phyloP scores from a whole-genome alignment of 768 basidiomycete species.

The Cystobasidium ongulense region DNA sequence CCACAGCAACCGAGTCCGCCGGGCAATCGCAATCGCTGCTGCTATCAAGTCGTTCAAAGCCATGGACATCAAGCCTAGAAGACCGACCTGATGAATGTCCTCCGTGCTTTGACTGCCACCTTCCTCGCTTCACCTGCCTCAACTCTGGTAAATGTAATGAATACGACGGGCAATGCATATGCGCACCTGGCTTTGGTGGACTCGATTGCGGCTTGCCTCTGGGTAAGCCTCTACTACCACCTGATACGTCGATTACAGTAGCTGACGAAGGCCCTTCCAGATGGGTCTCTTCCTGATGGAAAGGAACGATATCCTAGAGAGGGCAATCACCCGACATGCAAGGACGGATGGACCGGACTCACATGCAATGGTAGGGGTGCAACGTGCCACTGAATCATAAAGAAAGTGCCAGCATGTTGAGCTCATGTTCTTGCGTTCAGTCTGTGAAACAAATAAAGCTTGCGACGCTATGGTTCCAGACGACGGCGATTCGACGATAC shows the following conservation, averaged over 20 bases:
- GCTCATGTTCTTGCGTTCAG: constrained; percentile 48
- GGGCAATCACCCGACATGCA: constrained; percentile 72
- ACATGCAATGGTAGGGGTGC: constrained; percentile 80
- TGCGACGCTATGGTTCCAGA: constrained; percentile 66
- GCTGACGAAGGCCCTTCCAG: too few relatives aligned
- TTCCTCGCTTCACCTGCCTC: constrained; percentile 83
- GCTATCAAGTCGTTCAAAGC: neutral
- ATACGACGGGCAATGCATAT: constrained; percentile 92
- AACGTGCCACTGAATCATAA: neutral
- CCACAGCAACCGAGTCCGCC: neutral
- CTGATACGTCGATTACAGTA: too few relatives aligned
- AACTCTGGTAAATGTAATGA: constrained; percentile 84
- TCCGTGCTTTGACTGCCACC: constrained; percentile 85
- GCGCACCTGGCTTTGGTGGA: constrained; percentile 94
- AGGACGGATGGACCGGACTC: constrained; percentile 88
- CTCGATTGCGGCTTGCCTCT: constrained; percentile 88
- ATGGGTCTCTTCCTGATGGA: constrained; percentile 81
- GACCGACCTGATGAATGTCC: constrained; percentile 28
- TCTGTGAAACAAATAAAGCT: constrained; percentile 72
- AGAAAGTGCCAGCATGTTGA: neutral
- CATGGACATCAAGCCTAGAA: neutral
- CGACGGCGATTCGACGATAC: constrained; percentile 42
- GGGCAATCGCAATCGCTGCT: constrained; percentile 5
- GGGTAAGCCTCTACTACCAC: too few relatives aligned
- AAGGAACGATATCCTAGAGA: constrained; percentile 70